Evolutionary conservation across 495 filamentous ascomycete species (phyloP).

Genomic region (Annulohypoxylon bovei): DNA sequence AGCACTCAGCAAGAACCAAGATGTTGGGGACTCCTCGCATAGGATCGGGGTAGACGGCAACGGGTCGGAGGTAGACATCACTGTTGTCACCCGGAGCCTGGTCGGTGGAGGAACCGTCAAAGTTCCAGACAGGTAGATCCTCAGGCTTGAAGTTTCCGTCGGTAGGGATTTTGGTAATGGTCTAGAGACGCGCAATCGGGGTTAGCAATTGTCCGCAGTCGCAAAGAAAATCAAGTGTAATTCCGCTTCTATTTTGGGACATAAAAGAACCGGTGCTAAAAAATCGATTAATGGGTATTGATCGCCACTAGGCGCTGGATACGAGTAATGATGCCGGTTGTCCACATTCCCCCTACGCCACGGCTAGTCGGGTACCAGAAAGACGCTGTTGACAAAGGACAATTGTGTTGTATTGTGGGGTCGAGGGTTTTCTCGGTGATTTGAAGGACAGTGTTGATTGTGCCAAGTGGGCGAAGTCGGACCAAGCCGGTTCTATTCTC

Average conservation of each 20-base stretch:
- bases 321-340: constrained; percentile 26
- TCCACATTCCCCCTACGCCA: constrained; percentile 34
- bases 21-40: constrained; percentile 87
- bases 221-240: constrained; percentile 11
- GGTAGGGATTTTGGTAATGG: constrained; percentile 72
- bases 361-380: constrained; percentile 21
- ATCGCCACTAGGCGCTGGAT: constrained; percentile 32
- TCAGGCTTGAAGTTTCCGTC: constrained; percentile 63
- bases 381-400: constrained; percentile 28
- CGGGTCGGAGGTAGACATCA: constrained; percentile 95
- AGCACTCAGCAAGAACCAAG: constrained; percentile 93
- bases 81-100: constrained; percentile 97
- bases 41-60: constrained; percentile 90
- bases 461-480: constrained; percentile 42
- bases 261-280: constrained; percentile 2
- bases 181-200: constrained; percentile 63
- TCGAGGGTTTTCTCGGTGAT: constrained; percentile 26
- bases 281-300: constrained; percentile 3
- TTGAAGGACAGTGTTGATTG: constrained; percentile 15
- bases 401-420: constrained; percentile 23
- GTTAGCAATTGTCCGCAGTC: constrained; percentile 17
- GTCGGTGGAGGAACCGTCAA: constrained; percentile 93
- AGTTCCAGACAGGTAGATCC: constrained; percentile 98
- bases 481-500: constrained; percentile 43
- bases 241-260: background rate